These are phyloP conservation scores for Hortiboletus rubellus DNA, from an alignment of 1,284 basidiomycete genomes.

Conservation along the genomic window DNA sequence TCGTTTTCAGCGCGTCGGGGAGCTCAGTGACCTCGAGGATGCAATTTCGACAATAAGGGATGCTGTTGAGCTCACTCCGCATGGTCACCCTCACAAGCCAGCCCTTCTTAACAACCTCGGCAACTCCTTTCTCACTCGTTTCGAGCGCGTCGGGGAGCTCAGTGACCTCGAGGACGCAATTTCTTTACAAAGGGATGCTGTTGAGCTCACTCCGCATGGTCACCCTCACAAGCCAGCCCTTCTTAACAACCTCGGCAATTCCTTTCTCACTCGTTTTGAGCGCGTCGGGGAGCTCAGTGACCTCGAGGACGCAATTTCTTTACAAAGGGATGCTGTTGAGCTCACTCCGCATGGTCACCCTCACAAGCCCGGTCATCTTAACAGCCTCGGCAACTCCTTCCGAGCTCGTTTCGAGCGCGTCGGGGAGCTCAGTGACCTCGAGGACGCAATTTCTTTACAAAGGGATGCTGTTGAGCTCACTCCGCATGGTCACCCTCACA, in stretches of 20 bases:
- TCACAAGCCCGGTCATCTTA: not conserved
- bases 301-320: not conserved
- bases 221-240: accelerated
- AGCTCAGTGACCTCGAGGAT: too few species aligned
- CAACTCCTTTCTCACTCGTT: not conserved
- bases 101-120: not conserved
- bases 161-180: not conserved
- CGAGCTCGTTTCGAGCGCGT: not conserved
- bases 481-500: not conserved
- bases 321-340: not conserved
- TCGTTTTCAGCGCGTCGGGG: too few species aligned
- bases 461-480: not conserved
- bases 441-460: not conserved
- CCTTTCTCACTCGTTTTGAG: not conserved
- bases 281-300: not conserved
- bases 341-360: not conserved
- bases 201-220: not conserved
- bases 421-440: not conserved
- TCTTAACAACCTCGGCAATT: not conserved
- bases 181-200: not conserved
- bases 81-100: not conserved
- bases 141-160: not conserved
- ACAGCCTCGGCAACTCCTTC: not conserved
- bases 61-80: not conserved
- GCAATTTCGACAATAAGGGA: too few species aligned